phyloP scores from a whole-genome alignment of 2,329 filamentous ascomycete species.

The Fusarium sp. region DNA sequence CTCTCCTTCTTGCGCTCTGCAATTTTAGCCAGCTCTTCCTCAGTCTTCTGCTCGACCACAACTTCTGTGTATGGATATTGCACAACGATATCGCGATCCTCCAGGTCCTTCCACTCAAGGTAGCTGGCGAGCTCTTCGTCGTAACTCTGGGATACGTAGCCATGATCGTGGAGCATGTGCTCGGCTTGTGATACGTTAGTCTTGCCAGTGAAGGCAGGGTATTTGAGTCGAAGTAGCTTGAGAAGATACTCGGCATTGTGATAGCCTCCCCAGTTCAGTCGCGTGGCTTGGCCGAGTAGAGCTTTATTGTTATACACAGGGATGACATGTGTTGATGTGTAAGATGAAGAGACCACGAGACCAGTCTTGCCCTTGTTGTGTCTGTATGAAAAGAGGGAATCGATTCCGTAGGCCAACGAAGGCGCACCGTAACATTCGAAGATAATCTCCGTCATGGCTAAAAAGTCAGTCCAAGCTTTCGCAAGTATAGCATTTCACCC shows the following conservation, averaged over 20 bases:
- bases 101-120: slow-evolving; percentile 90
- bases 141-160: slow-evolving; percentile 88
- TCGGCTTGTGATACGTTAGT: slow-evolving; percentile 89
- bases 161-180: slow-evolving; percentile 86
- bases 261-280: slow-evolving; percentile 94
- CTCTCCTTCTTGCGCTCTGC: slow-evolving; percentile 96
- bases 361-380: slow-evolving; percentile 91
- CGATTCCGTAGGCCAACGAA: slow-evolving; percentile 91
- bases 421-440: slow-evolving; percentile 96
- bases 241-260: slow-evolving; percentile 91
- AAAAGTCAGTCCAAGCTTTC: slow-evolving; percentile 34
- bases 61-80: slow-evolving; percentile 97
- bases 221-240: slow-evolving; percentile 90
- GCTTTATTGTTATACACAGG: slow-evolving; percentile 90
- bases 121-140: slow-evolving; percentile 79
- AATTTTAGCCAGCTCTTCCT: slow-evolving; percentile 89
- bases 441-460: slow-evolving; percentile 96
- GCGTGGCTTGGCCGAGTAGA: slow-evolving; percentile 83
- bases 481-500: slow-evolving; percentile 47
- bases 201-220: slow-evolving; percentile 88
- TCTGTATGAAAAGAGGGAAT: slow-evolving; percentile 94
- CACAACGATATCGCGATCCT: slow-evolving; percentile 87
- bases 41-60: slow-evolving; percentile 87
- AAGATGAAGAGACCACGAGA: slow-evolving; percentile 89
- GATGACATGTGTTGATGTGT: slow-evolving; percentile 94